Percentiles rank a stretch among this genome's conserved stretches.
These are phyloP conservation scores for Suillus alpinus DNA, from an alignment of 768 basidiomycete genomes.

Conservation along the genomic window DNA sequence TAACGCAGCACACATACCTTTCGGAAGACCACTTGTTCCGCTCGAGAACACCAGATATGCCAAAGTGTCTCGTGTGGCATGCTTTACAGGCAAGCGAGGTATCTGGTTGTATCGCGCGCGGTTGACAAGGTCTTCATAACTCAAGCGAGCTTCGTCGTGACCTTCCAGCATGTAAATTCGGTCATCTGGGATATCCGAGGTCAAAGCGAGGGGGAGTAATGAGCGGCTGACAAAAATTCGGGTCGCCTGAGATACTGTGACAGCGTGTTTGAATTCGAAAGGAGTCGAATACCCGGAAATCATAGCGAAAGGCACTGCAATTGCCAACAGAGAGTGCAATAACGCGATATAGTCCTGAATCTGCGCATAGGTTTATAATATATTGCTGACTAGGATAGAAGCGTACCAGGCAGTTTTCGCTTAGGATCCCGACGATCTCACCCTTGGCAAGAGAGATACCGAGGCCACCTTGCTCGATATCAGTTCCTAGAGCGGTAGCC, in stretches of 20 bases:
- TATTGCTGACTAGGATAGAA: background rate
- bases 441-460: conserved; percentile 44
- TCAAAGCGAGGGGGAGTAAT: conserved; percentile 40
- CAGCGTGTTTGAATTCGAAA: conserved; percentile 51
- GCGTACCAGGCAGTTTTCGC: conserved; percentile 66
- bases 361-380: background rate
- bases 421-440: conserved; percentile 68
- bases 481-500: conserved; percentile 54
- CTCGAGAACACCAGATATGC: conserved; percentile 77
- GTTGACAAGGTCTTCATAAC: conserved; percentile 44
- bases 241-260: conserved; percentile 47
- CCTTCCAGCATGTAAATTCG: conserved; percentile 52
- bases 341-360: conserved; percentile 54
- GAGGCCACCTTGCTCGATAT: conserved; percentile 50
- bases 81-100: conserved; percentile 40
- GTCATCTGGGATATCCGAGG: conserved; percentile 36
- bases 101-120: conserved; percentile 35
- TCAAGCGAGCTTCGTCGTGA: conserved; percentile 35
- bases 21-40: conserved; percentile 74
- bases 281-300: conserved; percentile 55
- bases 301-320: conserved; percentile 51
- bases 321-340: conserved; percentile 45
- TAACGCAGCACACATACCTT: conserved; percentile 44
- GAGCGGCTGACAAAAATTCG: conserved; percentile 51
- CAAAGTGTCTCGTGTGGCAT: conserved; percentile 50